Percentiles rank a stretch among this genome's conserved stretches.
Conservation (phyloP, 306 rosid genomes). For the Rosa multiflora region DNA sequence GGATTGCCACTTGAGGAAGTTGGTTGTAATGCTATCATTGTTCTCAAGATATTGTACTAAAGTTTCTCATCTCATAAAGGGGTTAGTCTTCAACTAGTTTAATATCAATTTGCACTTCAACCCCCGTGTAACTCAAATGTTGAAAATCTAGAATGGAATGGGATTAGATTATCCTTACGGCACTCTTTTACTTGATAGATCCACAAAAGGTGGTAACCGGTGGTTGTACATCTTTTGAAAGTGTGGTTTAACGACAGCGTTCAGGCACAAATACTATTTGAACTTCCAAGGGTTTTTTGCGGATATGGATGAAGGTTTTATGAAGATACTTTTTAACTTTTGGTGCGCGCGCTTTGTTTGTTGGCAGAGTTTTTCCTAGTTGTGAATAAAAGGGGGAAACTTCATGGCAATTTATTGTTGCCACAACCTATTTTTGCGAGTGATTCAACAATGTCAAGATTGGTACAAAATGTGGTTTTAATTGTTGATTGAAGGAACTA, state of each 20-base stretch:
- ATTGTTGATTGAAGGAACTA: not conserved
- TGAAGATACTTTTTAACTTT: not conserved
- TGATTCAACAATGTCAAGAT: not conserved
- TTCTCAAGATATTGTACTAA: not conserved
- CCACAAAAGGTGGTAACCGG: not conserved
- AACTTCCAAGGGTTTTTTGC: not conserved
- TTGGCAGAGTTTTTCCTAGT: not conserved
- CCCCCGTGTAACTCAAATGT: not conserved
- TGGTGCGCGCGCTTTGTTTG: not conserved
- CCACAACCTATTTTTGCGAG: not conserved
- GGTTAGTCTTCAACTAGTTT: not conserved
- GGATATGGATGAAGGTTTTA: not conserved
- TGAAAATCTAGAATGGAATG: not conserved
- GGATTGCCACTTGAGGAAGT: conserved; percentile 13
- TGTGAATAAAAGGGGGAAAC: not conserved
- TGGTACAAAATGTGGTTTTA: not conserved
- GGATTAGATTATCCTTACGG: not conserved
- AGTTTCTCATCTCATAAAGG: not conserved
- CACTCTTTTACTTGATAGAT: not conserved
- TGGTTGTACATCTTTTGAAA: not conserved
- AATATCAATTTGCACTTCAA: not conserved
- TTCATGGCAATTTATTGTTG: not conserved
- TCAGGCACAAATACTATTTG: not conserved
- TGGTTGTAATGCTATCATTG: not conserved
- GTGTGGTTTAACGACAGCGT: not conserved